phyloP scores from a whole-genome alignment of 2,329 filamentous ascomycete genomes.

The Reticulascus tulasneorum region DNA sequence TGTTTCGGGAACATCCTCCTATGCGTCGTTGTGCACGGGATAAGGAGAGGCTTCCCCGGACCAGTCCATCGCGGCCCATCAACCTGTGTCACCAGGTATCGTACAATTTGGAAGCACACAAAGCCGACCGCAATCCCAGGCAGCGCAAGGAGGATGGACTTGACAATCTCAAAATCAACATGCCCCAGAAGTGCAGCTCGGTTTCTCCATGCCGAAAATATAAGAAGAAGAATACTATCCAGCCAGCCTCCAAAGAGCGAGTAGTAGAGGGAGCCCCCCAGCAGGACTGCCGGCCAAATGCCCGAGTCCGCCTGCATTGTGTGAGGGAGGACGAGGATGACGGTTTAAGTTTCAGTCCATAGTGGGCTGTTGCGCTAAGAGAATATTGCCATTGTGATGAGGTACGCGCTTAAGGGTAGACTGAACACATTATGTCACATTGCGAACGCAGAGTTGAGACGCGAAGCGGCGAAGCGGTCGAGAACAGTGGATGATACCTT shows the following conservation, averaged over 20 bases:
- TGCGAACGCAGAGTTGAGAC: too few relatives aligned
- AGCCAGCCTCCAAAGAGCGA: constrained; percentile 14
- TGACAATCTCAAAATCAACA: constrained; percentile 1
- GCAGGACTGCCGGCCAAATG: constrained; percentile 7
- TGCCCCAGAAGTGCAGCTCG: neutral
- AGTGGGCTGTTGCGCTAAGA: too few relatives aligned
- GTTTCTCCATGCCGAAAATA: constrained; percentile 19
- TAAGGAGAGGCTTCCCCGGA: constrained; percentile 45
- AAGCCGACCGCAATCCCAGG: constrained; percentile 6
- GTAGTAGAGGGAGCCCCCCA: constrained; percentile 16
- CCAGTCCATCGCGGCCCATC: constrained; percentile 16
- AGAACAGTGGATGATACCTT: too few relatives aligned
- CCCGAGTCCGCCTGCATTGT: constrained; percentile 3
- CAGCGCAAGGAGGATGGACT: neutral
- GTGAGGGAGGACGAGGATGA: constrained; percentile 10
- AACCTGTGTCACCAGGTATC: neutral
- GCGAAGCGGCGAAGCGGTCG: too few relatives aligned
- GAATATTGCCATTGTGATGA: too few relatives aligned
- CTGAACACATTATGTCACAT: too few relatives aligned
- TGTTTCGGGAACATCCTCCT: constrained; percentile 62
- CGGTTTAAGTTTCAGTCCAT: too few relatives aligned
- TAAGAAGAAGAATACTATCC: constrained; percentile 21
- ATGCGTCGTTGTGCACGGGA: constrained; percentile 64
- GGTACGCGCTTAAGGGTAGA: too few relatives aligned
- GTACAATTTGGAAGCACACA: neutral